Percentiles rank a stretch among this genome's conserved stretches.
phyloP scores from a whole-genome alignment of 352 stramenopile species.

The Phytophthora boehmeriae region DNA sequence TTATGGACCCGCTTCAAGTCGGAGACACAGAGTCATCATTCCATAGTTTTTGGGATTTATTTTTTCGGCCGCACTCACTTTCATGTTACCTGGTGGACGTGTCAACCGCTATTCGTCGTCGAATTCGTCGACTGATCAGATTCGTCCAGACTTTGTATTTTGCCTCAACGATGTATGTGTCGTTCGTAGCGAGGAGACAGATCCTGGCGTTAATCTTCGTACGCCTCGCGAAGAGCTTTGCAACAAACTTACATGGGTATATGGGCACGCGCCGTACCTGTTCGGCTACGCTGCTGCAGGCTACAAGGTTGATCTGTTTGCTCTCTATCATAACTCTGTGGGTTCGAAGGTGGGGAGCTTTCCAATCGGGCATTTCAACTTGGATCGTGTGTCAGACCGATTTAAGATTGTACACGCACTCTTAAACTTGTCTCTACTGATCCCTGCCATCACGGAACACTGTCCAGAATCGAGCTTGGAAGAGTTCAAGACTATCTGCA shows the following conservation, averaged over 20 bases:
- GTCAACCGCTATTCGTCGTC: slow-evolving; percentile 13
- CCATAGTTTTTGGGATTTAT: slow-evolving; percentile 8
- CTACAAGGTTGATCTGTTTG: slow-evolving; percentile 11
- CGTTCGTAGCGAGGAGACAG: slow-evolving; percentile 17
- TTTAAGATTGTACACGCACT: slow-evolving; percentile 20
- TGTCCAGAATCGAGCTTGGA: slow-evolving; percentile 13
- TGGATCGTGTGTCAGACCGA: slow-evolving; percentile 8
- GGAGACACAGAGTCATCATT: slow-evolving; percentile 12
- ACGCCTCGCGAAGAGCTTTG: slow-evolving; percentile 7
- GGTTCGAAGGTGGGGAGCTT: slow-evolving; percentile 1
- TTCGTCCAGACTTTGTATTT: slow-evolving; percentile 20
- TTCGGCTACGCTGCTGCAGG: slow-evolving; percentile 26
- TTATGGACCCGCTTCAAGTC: background rate
- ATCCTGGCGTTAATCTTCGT: slow-evolving; percentile 14
- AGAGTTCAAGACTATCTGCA: slow-evolving; percentile 8
- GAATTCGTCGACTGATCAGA: slow-evolving; percentile 1
- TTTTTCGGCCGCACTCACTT: slow-evolving; percentile 14
- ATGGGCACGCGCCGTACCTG: slow-evolving; percentile 18
- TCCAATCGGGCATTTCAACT: slow-evolving; percentile 14
- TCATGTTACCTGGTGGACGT: slow-evolving; percentile 13
- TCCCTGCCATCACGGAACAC: slow-evolving; percentile 19
- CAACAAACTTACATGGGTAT: slow-evolving; percentile 16
- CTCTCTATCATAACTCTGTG: slow-evolving; percentile 5
- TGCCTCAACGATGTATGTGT: slow-evolving; percentile 21
- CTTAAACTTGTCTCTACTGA: slow-evolving; percentile 25